Evolutionary conservation across 768 basidiomycete genomes (phyloP), one percentile per base, ranked within the genome.

Genomic region (Termitomyces sp.): DNA sequence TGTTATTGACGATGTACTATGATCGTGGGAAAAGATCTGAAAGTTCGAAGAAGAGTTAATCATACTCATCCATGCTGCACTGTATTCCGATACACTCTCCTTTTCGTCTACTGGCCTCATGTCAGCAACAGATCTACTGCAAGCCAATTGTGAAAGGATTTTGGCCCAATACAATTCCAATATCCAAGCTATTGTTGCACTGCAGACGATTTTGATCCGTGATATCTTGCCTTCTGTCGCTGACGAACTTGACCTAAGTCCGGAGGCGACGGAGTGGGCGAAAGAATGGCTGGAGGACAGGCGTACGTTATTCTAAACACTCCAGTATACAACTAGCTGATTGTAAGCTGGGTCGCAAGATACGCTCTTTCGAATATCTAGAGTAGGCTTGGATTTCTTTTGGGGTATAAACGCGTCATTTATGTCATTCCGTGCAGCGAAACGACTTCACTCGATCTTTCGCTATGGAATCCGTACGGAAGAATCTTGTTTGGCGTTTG

Each of bases 381-480:
- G 82, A 73, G 89, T 88, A 70, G 65, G 79, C 72, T 59, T 39
- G 62, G 43, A 49, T 65, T 56, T 57, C 53, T 36, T 52, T 45
- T 61, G 30, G 57, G 22, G 44, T 50, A 56, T 44, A 53, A 53
- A 20, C 36, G 53, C 37, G 33, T 47, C 56, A 47, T 58, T 65
- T 40, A 55, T 55, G 43, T 34, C 34, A 36, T 51, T 53, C 32
- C 36, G 49, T 64, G 33, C 69, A 91, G 89, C 82, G 86, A 62
- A 84, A 89, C 67, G 79, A 82, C 58, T 91, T 88, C 62, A 85
- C 79, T 39, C 74, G 75, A 52, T 82, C 86, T 0, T 84, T 87
- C 60, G 77, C 85, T 20, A 67, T 88, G 65, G 82, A 87, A 71
- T 79, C 82, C 34, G 73, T 85, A 37, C 77, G 79, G 53, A 76